phyloP scores from a whole-genome alignment of 176 grass and related monocot genomes.

The Elymus sibiricus region DNA sequence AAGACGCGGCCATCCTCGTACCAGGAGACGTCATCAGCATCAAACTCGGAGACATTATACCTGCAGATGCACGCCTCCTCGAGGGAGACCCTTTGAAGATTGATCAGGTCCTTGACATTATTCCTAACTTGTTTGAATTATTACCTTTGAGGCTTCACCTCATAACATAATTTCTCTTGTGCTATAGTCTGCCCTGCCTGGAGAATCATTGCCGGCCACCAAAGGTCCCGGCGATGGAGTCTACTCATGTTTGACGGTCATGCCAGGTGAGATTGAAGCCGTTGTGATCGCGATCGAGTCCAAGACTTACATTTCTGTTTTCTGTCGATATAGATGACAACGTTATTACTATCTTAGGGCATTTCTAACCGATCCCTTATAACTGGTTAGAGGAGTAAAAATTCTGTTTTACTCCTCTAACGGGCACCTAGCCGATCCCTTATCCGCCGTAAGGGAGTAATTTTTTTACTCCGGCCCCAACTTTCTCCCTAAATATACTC shows the following conservation, averaged over 20 bases:
- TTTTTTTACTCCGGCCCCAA: too few relatives aligned
- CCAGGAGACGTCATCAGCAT: conserved; percentile 67
- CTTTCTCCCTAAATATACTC: too few relatives aligned
- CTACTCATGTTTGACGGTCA: conserved; percentile 72
- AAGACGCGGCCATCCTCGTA: conserved; percentile 59
- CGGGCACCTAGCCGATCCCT: too few relatives aligned
- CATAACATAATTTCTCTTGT: neutral
- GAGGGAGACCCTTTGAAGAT: conserved; percentile 84
- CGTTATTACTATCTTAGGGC: too few relatives aligned
- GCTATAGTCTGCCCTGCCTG: conserved; percentile 57
- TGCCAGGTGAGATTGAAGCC: conserved; percentile 66
- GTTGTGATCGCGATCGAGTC: conserved; percentile 74
- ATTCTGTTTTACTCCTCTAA: too few relatives aligned
- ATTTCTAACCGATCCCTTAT: too few relatives aligned
- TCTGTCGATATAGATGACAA: too few relatives aligned
- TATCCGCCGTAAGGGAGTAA: too few relatives aligned
- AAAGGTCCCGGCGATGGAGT: conserved; percentile 71
- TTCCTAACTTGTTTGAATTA: too few relatives aligned
- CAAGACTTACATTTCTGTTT: too few relatives aligned
- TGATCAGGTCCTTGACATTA: conserved; percentile 55
- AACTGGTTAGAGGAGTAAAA: too few relatives aligned
- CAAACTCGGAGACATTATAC: conserved; percentile 72
- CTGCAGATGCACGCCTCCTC: conserved; percentile 73
- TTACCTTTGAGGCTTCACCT: neutral
- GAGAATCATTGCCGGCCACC: conserved; percentile 64